Base-by-base conservation (phyloP, 495 filamentous ascomycete genomes). In the Penicillium lagena region DNA sequence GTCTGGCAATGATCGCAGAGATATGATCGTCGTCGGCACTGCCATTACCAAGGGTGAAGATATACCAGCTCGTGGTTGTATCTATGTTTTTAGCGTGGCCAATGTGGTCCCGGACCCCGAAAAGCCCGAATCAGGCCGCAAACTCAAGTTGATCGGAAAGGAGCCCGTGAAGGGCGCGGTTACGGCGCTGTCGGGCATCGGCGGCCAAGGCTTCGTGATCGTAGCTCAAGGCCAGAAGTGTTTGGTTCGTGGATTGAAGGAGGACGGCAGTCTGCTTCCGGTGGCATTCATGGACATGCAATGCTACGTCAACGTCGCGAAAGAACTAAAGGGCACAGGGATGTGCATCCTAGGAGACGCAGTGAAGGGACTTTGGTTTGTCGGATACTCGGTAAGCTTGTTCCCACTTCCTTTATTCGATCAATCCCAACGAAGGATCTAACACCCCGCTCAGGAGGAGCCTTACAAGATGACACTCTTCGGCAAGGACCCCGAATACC, bases 251-350 rank as follows among this genome's bases (percentile, higher is more conserved):
- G 93, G 93, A 32, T 73, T 99, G 1, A 96, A 96, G 56, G 93
- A 97, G 65, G 93, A 99, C 54, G 86, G 87, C 2, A 86, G 81
- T 4, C 74, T 97, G 36, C 75, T 97, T 2, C 93, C 93, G 0
- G 91, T 97, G 15, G 93, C 93, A 1, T 99, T 99, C 55, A 87
- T 99, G 81, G 93, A 99, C 55, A 90, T 95, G 83, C 90, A 87
- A 69, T 89, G 86, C 66, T 90, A 91, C 62, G 86, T 95, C 29
- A 87, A 79, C 2, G 77, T 83, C 4, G 81, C 85, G 37, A 94
- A 90, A 58, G 86, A 87, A 50, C 73, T 97, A 32, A 77, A 77
- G 17, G 82, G 85, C 1, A 94, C 89, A 0, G 90, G 91, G 4
- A 72, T 97, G 58, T 87, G 81, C 51, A 64, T 95, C 5, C 74